Evolutionary conservation across 805 yeast species (phyloP), one percentile per base, ranked within the genome.

Genomic region (Suhomyces xylopsoci): DNA sequence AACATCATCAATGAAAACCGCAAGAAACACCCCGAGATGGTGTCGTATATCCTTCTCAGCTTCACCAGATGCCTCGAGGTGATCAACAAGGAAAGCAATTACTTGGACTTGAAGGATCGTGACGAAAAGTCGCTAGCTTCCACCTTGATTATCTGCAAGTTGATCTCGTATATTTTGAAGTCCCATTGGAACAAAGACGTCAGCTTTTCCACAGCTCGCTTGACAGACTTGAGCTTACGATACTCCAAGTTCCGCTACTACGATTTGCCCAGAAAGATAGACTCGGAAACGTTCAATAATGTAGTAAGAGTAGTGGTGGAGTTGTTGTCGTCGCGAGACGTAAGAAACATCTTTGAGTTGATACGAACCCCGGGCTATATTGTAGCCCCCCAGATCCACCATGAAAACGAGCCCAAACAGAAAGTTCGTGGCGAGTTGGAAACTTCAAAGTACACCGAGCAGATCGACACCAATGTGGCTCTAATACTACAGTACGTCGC

Each of bases 391-490:
- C 42, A 8, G 12, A 10, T 19, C 6, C 42, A 38, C 12, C 14
- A 38, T 7, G 42, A 38, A 19, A 38, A 2, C 42, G n/a, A 19
- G 4, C 42, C 7, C n/a, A 19, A 22, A 4, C 17, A 36, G 19
- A 50, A 50, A 24, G 28, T 42, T n/a, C 14, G 20, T 36, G 41
- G 20, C 15, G 41, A 36, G 20, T n/a, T 26, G 22, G 48, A 28
- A 8, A 14, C 22, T 2, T 15, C 45, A 5, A 44, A 41, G 6
- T 52, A 53, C 50, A 51, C 67, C 26, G 57, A 57, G 10, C 72
- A 69, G 30, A 70, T 75, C 42, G 79, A 75, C 58, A 49, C 51
- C n/a, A 60, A 67, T 50, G 56, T 69, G 15, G 71, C 67, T 54
- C 52, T 65, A 12, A 61, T 70, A 19, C 57, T 73, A 42, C 63